Conservation (phyloP, 352 stramenopile species). For the Phytophthora fragariae region DNA sequence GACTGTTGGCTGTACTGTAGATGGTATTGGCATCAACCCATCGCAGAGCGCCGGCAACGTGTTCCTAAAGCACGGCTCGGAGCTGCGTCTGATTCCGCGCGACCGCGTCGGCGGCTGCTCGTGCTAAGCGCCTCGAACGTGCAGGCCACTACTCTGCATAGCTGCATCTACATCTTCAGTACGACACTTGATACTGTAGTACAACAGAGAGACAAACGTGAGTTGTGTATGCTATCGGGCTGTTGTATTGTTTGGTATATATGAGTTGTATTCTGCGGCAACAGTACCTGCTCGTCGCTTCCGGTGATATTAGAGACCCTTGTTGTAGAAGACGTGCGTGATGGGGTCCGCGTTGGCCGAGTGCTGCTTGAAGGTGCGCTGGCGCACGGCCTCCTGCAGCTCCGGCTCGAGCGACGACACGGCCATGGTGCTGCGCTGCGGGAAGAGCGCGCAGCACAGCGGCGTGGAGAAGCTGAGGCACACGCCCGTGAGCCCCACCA, state of each 20-base stretch:
- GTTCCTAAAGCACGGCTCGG: conserved; percentile 86
- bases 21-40: conserved; percentile 87
- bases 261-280: conserved; percentile 26
- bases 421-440: conserved; percentile 71
- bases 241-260: conserved; percentile 42
- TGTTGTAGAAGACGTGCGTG: conserved; percentile 83
- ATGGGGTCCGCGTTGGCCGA: conserved; percentile 35
- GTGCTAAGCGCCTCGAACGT: conserved; percentile 10
- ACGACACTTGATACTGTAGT: neutral
- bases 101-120: conserved; percentile 73
- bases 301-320: conserved; percentile 56
- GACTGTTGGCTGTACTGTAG: conserved; percentile 45
- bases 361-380: conserved; percentile 56
- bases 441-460: conserved; percentile 86
- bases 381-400: conserved; percentile 61
- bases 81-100: conserved; percentile 85
- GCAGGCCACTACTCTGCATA: neutral
- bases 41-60: conserved; percentile 85
- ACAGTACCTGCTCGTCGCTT: conserved; percentile 17
- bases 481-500: conserved; percentile 74
- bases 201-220: conserved; percentile 1
- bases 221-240: conserved; percentile 24
- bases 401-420: conserved; percentile 70
- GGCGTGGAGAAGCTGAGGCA: conserved; percentile 82
- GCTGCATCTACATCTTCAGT: conserved; percentile 9